These are phyloP conservation scores for Mycena sanguinolenta DNA, from an alignment of 768 basidiomycete genomes.

Conservation along the genomic window DNA sequence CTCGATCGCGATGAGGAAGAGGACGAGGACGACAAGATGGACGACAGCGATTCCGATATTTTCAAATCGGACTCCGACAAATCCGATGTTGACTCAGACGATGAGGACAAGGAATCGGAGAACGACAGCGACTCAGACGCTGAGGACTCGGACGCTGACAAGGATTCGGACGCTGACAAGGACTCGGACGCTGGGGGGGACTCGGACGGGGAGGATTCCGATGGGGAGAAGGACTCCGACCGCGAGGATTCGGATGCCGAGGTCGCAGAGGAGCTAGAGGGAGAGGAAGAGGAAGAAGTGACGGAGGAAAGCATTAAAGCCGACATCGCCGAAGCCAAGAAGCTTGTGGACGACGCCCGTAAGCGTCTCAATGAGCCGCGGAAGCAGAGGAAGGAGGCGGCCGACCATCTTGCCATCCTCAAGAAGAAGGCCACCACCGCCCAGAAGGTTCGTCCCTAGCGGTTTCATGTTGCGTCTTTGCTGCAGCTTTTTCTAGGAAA, in stretches of 20 bases:
- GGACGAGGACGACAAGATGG: constrained; percentile 36
- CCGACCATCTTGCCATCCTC: constrained; percentile 49
- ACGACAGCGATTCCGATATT: constrained; percentile 39
- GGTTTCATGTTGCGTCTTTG: background rate
- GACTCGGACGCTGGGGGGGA: constrained; percentile 1
- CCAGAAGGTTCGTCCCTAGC: constrained; percentile 52
- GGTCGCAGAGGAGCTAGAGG: constrained; percentile 48
- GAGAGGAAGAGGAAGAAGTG: constrained; percentile 56
- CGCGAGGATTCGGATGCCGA: constrained; percentile 19
- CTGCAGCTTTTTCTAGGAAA: constrained; percentile 53
- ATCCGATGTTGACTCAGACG: constrained; percentile 34
- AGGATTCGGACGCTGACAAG: background rate
- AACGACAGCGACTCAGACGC: background rate
- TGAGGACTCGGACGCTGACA: background rate
- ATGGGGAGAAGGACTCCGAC: background rate
- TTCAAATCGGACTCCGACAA: constrained; percentile 42
- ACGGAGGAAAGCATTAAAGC: constrained; percentile 60
- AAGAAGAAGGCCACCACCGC: constrained; percentile 59
- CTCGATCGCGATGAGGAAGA: constrained; percentile 39
- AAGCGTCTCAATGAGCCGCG: constrained; percentile 53
- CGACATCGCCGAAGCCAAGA: constrained; percentile 59
- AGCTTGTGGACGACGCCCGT: constrained; percentile 55
- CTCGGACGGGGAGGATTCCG: constrained; percentile 6
- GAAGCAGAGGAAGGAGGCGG: constrained; percentile 51
- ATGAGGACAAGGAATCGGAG: constrained; percentile 27